Evolutionary conservation across 1,284 basidiomycete species (phyloP).

Genomic region (Apiotrichum laibachii): DNA sequence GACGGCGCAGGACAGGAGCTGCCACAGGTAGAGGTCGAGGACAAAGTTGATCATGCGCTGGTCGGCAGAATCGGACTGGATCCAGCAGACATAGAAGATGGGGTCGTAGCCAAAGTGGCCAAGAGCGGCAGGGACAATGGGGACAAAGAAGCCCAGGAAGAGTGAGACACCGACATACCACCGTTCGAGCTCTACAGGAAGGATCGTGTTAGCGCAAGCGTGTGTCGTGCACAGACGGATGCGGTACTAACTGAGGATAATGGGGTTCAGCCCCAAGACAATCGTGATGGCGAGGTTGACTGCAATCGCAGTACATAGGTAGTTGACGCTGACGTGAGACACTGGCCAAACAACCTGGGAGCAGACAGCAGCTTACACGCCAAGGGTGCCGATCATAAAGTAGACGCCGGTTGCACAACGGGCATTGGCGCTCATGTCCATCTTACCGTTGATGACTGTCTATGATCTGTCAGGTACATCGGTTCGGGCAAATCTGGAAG

Average conservation of each 20-base stretch:
- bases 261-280: slow-evolving; percentile 35
- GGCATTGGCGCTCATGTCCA: slow-evolving; percentile 9
- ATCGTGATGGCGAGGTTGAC: slow-evolving; percentile 40
- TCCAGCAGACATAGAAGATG: slow-evolving; percentile 21
- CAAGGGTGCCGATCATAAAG: slow-evolving; percentile 32
- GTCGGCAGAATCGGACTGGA: slow-evolving; percentile 9
- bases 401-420: slow-evolving; percentile 31
- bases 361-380: slow-evolving; percentile 25
- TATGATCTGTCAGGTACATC: neutral
- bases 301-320: slow-evolving; percentile 38
- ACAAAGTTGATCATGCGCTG: slow-evolving; percentile 26
- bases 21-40: slow-evolving; percentile 40
- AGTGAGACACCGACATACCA: slow-evolving; percentile 26
- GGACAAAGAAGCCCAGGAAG: slow-evolving; percentile 21
- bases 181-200: slow-evolving; percentile 15
- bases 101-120: slow-evolving; percentile 28
- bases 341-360: neutral
- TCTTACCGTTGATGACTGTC: neutral
- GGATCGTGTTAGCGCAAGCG: neutral
- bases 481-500: neutral
- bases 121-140: slow-evolving; percentile 24
- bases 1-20: slow-evolving; percentile 31
- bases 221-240: neutral
- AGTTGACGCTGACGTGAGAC: slow-evolving; percentile 31
- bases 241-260: slow-evolving; percentile 26